Percentiles rank a stretch among this genome's conserved stretches.
These are phyloP conservation scores for Erucastrum elatum DNA, from an alignment of 345 rosid species.

Conservation along the genomic window DNA sequence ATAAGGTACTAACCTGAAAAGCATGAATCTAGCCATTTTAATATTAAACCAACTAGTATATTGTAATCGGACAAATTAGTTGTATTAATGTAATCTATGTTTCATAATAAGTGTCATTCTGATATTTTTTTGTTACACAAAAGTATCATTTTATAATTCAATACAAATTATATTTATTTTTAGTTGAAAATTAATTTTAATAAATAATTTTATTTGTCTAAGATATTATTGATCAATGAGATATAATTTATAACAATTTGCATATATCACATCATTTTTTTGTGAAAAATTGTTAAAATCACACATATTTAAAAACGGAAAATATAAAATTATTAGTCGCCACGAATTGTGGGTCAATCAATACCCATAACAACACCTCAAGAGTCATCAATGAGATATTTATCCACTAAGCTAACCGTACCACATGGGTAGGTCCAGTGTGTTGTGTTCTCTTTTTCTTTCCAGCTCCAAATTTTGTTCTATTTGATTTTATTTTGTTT, in stretches of 20 bases:
- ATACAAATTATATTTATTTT: too few relatives aligned
- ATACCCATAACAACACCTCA: conserved; percentile 15
- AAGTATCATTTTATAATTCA: too few relatives aligned
- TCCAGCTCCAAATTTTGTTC: conserved; percentile 10
- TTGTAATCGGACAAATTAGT: conserved; percentile 2
- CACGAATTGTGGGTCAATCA: conserved; percentile 2
- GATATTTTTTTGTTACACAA: too few relatives aligned
- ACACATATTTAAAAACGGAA: too few relatives aligned
- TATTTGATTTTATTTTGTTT: neutral
- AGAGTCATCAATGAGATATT: conserved; percentile 28
- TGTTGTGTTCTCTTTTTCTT: conserved; percentile 21
- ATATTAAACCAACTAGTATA: neutral
- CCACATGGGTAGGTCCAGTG: conserved; percentile 31
- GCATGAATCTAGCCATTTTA: neutral
- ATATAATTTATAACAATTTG: too few relatives aligned
- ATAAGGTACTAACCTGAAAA: neutral
- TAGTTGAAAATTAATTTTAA: too few relatives aligned
- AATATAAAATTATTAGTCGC: neutral
- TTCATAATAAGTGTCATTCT: too few relatives aligned
- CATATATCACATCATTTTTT: too few relatives aligned
- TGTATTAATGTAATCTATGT: neutral
- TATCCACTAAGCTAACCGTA: conserved; percentile 26
- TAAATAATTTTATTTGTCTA: too few relatives aligned
- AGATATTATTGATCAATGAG: too few relatives aligned
- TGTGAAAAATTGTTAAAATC: too few relatives aligned